Percentiles rank a stretch among this genome's conserved stretches.
Conservation (phyloP, 1,139 yeast genomes). For the Pichia sp. region DNA sequence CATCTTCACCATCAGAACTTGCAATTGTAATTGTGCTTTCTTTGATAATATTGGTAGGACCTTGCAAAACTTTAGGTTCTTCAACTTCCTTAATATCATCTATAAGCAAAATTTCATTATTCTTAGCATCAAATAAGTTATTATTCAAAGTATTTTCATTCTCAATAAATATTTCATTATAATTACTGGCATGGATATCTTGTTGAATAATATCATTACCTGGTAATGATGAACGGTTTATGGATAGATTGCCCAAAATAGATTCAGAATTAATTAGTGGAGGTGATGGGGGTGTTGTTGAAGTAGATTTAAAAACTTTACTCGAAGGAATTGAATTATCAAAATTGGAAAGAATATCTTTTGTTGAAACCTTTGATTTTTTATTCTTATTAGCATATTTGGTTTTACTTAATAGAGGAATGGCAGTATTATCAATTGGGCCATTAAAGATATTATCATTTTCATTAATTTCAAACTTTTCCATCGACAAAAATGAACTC, state of each 20-base stretch:
- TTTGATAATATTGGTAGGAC: slow-evolving; percentile 10
- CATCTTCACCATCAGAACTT: slow-evolving; percentile 2
- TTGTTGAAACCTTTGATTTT: slow-evolving; percentile 3
- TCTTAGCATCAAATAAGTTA: neutral
- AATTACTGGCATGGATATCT: neutral
- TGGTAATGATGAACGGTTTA: too few relatives aligned
- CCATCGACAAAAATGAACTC: slow-evolving; percentile 18
- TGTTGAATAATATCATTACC: neutral
- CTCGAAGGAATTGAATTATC: slow-evolving; percentile 18
- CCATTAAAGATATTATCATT: slow-evolving; percentile 14
- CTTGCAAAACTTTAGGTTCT: neutral
- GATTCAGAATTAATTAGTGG: neutral
- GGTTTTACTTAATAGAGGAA: slow-evolving; percentile 10
- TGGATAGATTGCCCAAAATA: too few relatives aligned
- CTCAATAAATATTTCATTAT: neutral
- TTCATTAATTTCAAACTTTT: slow-evolving; percentile 20
- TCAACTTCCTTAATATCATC: slow-evolving; percentile 1
- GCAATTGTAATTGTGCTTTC: neutral
- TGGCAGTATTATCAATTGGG: slow-evolving; percentile 9
- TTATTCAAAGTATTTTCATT: neutral
- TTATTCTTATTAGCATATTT: slow-evolving; percentile 3
- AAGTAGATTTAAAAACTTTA: slow-evolving; percentile 8
- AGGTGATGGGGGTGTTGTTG: neutral
- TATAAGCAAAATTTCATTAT: neutral
- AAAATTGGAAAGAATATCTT: slow-evolving; percentile 16